Conservation (phyloP, 78 protist species). For the Parvularia atlantis region DNA sequence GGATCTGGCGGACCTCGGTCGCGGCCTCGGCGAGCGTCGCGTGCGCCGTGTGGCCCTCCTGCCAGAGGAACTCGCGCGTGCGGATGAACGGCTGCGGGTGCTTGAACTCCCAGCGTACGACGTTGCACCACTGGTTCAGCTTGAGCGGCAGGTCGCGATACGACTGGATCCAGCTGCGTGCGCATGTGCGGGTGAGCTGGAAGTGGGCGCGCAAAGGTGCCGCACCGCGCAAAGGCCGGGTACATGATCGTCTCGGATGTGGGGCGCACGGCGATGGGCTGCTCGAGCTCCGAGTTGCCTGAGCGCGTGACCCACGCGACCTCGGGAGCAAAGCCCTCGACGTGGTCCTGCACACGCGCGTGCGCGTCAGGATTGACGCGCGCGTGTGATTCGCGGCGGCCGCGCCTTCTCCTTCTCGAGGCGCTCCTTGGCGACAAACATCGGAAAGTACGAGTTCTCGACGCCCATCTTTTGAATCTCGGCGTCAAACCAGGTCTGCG, state of each 20-base stretch:
- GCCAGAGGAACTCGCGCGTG: slow-evolving; percentile 97
- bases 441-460: slow-evolving; percentile 89
- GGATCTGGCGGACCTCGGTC: slow-evolving; percentile 67
- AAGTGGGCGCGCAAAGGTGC: no score
- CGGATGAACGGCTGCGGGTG: slow-evolving; percentile 93
- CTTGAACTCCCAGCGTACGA: slow-evolving; percentile 98
- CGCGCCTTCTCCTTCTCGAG: slow-evolving; percentile 41
- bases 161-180: slow-evolving; percentile 89
- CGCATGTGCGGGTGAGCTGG: no score
- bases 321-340: slow-evolving; percentile 87
- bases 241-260: slow-evolving; percentile 96
- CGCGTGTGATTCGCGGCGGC: not conserved
- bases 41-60: slow-evolving; percentile 97
- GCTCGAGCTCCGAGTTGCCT: slow-evolving; percentile 67
- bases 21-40: slow-evolving; percentile 78
- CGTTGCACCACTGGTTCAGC: slow-evolving; percentile 90
- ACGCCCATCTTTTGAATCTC: slow-evolving; percentile 71
- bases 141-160: slow-evolving; percentile 93
- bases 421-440: slow-evolving; percentile 76
- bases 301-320: slow-evolving; percentile 94
- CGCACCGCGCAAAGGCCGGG: slow-evolving; percentile 71
- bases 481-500: slow-evolving; percentile 33
- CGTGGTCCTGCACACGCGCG: slow-evolving; percentile 59
- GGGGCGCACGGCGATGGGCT: slow-evolving; percentile 95
- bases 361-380: not conserved